Evolutionary conservation across 352 stramenopile species (phyloP), one percentile per base, ranked within the genome.

Genomic region (Plasmopara halstedii): DNA sequence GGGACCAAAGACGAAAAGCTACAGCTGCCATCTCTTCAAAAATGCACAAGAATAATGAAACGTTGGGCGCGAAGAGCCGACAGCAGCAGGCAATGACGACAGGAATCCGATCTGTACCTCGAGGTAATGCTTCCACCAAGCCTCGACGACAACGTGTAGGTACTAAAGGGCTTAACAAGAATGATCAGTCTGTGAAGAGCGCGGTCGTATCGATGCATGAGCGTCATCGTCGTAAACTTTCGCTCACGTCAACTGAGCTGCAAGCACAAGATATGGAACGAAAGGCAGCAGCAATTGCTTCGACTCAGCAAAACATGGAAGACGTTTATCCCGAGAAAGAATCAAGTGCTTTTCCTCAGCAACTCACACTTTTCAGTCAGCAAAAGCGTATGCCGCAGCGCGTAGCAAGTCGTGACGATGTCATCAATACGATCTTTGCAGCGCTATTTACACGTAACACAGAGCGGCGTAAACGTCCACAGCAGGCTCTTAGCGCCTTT

Each of bases 351-450:
- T 91, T 91, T 48, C 68, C 79, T 9, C 65, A 85, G 45, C 69
- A 75, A 14, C 54, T 91, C 26, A 76, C 77, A 42, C 58, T 91
- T 41, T 76, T 88, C n/a, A 80, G 72, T 42, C 75, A 84, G 54
- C 80, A 91, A 54, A 86, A 88, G 46, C 73, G 75, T 35, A 64
- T 93, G 53, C 73, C 81, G 6, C 85, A 85, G 18, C 50, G 47
- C 14, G 75, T 81, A 34, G 81, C 83, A 19, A 88, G 77, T 27
- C 76, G 81, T 15, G 81, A 89, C 36, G 76, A 78, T 8, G 76
- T 88, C 38, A 86, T 93, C 42, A 74, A 93, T 46, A 89, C 74
- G 32, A 76, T 93, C 22, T 93, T 90, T 27, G 56, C 67, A 32
- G 74, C 79, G 22, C 59, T 93, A 1, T 93, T 93, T 33, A 53